phyloP scores from a whole-genome alignment of 2,329 filamentous ascomycete genomes.

The Lachnellula subtilissima region DNA sequence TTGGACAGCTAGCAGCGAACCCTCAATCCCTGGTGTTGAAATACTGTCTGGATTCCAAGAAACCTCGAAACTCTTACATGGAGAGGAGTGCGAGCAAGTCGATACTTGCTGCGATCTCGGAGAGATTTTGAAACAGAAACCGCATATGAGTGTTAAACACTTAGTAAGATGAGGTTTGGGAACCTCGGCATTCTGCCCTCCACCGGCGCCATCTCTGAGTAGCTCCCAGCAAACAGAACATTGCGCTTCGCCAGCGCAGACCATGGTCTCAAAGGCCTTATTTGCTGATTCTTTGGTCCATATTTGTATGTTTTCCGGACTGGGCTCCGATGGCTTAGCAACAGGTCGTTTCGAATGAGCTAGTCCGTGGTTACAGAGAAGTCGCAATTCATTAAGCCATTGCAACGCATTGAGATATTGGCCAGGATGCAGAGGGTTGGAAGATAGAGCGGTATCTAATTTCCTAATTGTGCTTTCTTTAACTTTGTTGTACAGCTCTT shows the following conservation, averaged over 20 bases:
- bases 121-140: slow-evolving; percentile 23
- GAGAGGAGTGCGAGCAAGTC: slow-evolving; percentile 20
- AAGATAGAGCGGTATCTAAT: slow-evolving; percentile 34
- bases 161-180: slow-evolving; percentile 28
- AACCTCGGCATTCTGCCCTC: neutral
- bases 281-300: slow-evolving; percentile 29
- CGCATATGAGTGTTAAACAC: slow-evolving; percentile 34
- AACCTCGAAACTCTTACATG: slow-evolving; percentile 18
- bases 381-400: slow-evolving; percentile 40
- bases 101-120: slow-evolving; percentile 26
- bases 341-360: slow-evolving; percentile 32
- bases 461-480: slow-evolving; percentile 26
- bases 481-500: slow-evolving; percentile 33
- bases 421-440: slow-evolving; percentile 6
- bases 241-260: slow-evolving; percentile 3
- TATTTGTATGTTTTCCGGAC: neutral
- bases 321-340: no score
- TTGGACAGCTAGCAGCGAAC: neutral
- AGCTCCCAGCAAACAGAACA: slow-evolving; percentile 7
- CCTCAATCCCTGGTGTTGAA: neutral
- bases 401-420: slow-evolving; percentile 40
- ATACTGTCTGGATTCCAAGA: neutral
- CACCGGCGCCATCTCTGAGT: neutral
- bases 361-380: slow-evolving; percentile 44
- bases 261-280: slow-evolving; percentile 24